Evolutionary conservation across 805 yeast genomes (phyloP).

Genomic region (fission yeast (Schizosaccharomyces pombe)): DNA sequence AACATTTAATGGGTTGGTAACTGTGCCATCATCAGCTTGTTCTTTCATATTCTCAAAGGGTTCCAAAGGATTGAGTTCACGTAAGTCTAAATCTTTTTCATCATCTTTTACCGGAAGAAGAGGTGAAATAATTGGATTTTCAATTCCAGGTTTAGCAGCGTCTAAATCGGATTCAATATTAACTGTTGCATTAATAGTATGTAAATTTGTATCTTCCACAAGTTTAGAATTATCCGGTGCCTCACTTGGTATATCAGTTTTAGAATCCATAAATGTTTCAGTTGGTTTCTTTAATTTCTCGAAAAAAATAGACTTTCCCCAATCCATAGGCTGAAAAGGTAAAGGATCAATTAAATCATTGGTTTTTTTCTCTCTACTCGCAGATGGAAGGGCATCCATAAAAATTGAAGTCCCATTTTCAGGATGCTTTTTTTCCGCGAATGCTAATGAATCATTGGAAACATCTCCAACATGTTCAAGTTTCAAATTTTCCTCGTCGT

Average conservation of each 20-base stretch:
- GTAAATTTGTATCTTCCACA: too few species aligned
- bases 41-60: background rate
- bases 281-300: background rate
- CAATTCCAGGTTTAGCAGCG: too few species aligned
- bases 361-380: background rate
- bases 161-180: too few species aligned
- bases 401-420: background rate
- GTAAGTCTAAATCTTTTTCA: background rate
- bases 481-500: too few species aligned
- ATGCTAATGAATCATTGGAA: too few species aligned
- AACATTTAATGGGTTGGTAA: background rate
- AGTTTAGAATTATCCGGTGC: too few species aligned
- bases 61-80: background rate
- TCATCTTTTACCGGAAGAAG: too few species aligned
- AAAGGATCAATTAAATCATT: background rate
- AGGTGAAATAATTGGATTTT: too few species aligned
- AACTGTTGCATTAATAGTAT: too few species aligned
- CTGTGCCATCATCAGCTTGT: background rate
- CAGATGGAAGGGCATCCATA: background rate
- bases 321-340: background rate
- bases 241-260: background rate
- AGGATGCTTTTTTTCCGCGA: too few species aligned
- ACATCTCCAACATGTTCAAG: too few species aligned
- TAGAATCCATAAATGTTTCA: background rate
- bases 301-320: background rate